Base-by-base conservation (phyloP, 495 filamentous ascomycete species). In the Penicillium tannophilum region DNA sequence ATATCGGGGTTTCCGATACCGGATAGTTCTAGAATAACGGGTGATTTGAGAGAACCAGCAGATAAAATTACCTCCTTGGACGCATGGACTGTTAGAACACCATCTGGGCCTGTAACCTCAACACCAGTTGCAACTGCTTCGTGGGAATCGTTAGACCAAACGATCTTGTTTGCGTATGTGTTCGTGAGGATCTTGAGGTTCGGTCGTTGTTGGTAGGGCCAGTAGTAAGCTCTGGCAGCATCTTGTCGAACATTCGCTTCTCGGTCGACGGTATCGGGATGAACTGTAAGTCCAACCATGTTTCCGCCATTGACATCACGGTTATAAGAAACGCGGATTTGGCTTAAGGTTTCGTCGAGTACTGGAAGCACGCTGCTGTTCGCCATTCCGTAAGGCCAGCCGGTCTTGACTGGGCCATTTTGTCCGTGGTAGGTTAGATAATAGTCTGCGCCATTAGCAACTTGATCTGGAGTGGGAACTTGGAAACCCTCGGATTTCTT, bases 21-120 rank as follows among this genome's bases (percentile, higher is more conserved):
- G 0, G 87, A 89, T 2, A 84, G 74, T 64, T 89, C 85, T 14
- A 89, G 73, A 9, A 89, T 66, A 1, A 70, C 65, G 0, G 87
- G 82, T 1, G 86, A 82, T n/a, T 79, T 78, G 35, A 85, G 71
- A 6, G 81, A 65, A 4, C 87, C 86, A 48, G 80, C 81, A 2
- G 85, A 83, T 0, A 87, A 58, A 35, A 90, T 76, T 1, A 89
- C 80, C 35, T 86, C 82, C 48, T 76, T 84, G 14, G 68, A 68
- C 0, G 83, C 86, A 54, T 67, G 73, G 41, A 87, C 65, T 8
- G 67, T 56, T 7, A 66, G 64, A 19, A 48, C 30, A 1, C 64
- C 59, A 30, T 72, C 33, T 1, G 39, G 26, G 2, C 44, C 44
- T 0, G 49, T 65, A 46, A 69, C 60, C 17, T 72, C 69, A 3